Evolutionary conservation across 177 flowering plant species (phyloP).

Genomic region (Vitis hybrid): DNA sequence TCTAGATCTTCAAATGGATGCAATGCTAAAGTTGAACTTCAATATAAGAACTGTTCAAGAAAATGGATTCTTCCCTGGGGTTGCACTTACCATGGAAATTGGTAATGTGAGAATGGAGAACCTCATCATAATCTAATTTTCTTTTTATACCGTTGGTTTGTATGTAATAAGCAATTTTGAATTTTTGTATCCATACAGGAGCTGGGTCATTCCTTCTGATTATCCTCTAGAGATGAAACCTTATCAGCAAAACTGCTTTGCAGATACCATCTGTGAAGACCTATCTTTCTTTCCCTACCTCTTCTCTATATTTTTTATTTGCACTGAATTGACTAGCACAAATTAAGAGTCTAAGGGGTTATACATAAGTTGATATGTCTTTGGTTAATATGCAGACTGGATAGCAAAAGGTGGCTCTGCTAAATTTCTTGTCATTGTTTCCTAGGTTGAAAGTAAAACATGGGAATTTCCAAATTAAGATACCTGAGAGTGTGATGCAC

Average conservation of each 20-base stretch:
- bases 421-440: neutral
- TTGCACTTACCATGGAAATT: conserved; percentile 32
- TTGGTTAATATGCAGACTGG: too few species aligned
- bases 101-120: conserved; percentile 15
- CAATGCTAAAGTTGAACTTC: conserved; percentile 34
- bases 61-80: conserved; percentile 50
- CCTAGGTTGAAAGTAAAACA: conserved; percentile 38
- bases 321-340: neutral
- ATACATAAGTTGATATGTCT: too few species aligned
- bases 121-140: too few species aligned
- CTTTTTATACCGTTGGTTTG: too few species aligned
- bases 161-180: too few species aligned
- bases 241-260: conserved; percentile 34
- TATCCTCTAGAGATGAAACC: conserved; percentile 25
- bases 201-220: conserved; percentile 37
- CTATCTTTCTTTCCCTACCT: neutral
- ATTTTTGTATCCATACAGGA: conserved; percentile 19
- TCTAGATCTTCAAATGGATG: conserved; percentile 28
- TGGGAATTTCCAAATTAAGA: conserved; percentile 40
- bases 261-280: conserved; percentile 46
- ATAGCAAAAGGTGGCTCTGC: too few species aligned
- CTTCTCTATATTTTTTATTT: conserved; percentile 2
- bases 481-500: conserved; percentile 21
- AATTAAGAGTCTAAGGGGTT: too few species aligned
- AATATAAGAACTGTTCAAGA: conserved; percentile 34